Conservation (phyloP, 2,329 filamentous ascomycete species). For the Penicillium psychrosexuale region DNA sequence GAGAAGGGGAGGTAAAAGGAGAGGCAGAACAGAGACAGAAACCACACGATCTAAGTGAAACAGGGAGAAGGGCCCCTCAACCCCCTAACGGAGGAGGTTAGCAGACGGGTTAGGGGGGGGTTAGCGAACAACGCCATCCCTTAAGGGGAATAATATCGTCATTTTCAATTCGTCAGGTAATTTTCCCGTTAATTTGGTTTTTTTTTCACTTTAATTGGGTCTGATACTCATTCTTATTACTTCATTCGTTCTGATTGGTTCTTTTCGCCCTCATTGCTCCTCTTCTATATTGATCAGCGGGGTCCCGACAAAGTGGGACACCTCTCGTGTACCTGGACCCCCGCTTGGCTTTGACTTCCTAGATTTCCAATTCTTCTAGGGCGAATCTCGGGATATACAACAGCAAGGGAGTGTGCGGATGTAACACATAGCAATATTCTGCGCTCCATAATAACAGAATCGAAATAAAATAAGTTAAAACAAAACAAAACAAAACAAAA, state of each 20-base stretch:
- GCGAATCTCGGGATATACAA: background rate
- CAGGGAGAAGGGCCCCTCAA: conserved; percentile 6
- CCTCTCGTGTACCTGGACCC: background rate
- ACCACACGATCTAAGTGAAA: background rate
- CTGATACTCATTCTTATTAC: background rate
- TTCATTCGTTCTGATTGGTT: background rate
- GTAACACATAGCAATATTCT: background rate
- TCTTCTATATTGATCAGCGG: background rate
- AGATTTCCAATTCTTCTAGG: background rate
- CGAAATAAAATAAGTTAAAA: background rate
- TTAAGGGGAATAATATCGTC: conserved; percentile 10
- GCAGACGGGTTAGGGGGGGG: conserved; percentile 1
- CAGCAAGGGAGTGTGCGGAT: background rate
- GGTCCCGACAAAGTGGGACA: background rate
- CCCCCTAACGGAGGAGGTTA: conserved; percentile 9
- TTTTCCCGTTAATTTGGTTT: background rate
- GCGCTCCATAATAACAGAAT: background rate
- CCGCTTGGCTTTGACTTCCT: background rate
- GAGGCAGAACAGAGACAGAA: conserved; percentile 1
- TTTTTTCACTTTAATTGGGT: conserved; percentile 1
- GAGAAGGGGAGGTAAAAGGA: background rate
- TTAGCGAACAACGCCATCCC: conserved; percentile 7
- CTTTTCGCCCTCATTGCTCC: background rate
- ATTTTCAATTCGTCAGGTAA: background rate
- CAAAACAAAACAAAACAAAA: no score